phyloP scores from a whole-genome alignment of 768 basidiomycete species.

The Pleurotus citrinopileatus region DNA sequence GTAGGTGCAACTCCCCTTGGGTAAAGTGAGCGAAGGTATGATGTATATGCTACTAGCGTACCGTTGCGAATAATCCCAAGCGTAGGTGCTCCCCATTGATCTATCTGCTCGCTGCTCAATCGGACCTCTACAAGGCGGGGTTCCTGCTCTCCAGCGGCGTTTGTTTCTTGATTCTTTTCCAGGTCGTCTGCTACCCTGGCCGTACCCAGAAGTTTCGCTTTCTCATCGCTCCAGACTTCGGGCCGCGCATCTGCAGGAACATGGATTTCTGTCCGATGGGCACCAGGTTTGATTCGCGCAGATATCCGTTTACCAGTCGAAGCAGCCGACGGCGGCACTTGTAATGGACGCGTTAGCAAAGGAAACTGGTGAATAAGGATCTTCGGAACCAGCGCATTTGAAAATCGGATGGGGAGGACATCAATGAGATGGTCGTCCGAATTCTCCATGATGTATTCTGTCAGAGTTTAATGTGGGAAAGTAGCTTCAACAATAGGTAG shows the following conservation, averaged over 20 bases:
- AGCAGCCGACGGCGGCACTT: constrained; percentile 71
- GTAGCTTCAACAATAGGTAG: no score
- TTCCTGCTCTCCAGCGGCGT: constrained; percentile 47
- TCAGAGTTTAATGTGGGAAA: constrained; percentile 11
- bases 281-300: constrained; percentile 66
- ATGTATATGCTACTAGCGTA: constrained; percentile 27
- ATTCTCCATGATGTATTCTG: constrained; percentile 19
- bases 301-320: constrained; percentile 73
- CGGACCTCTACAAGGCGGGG: constrained; percentile 68
- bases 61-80: constrained; percentile 77
- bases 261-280: constrained; percentile 69
- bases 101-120: constrained; percentile 69
- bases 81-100: constrained; percentile 64
- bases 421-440: constrained; percentile 60
- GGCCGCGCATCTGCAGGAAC: constrained; percentile 78
- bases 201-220: constrained; percentile 59
- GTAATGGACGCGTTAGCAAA: constrained; percentile 68
- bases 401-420: constrained; percentile 70
- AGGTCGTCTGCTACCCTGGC: constrained; percentile 73
- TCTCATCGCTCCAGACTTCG: constrained; percentile 80
- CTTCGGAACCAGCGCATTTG: constrained; percentile 56
- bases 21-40: neutral
- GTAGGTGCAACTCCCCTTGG: constrained; percentile 69
- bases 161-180: constrained; percentile 68
- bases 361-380: constrained; percentile 84